phyloP scores from a whole-genome alignment of 371 early-diverging fungal species.

The Syncephalastrum racemosum region DNA sequence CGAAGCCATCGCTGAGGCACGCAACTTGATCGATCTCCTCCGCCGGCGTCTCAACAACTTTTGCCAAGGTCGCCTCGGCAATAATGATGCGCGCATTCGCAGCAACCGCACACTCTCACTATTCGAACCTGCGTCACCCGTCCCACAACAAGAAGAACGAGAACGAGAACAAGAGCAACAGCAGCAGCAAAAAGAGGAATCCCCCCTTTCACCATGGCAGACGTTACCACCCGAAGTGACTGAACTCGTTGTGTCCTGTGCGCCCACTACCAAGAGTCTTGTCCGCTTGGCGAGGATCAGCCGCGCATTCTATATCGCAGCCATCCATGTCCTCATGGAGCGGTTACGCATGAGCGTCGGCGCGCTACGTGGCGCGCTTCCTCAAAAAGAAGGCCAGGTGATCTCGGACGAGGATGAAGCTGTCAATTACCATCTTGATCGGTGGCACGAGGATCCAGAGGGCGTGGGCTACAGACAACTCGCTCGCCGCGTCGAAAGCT shows the following conservation, averaged over 20 bases:
- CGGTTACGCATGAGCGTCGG: conserved; percentile 17
- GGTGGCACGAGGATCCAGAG: conserved; percentile 18
- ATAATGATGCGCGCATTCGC: too few relatives aligned
- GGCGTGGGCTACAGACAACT: conserved; percentile 26
- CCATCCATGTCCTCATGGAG: conserved; percentile 24
- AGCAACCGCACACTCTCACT: too few relatives aligned
- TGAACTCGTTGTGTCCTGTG: conserved; percentile 25
- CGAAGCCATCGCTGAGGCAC: conserved; percentile 14
- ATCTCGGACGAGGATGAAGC: conserved; percentile 15
- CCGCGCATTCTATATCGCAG: conserved; percentile 29
- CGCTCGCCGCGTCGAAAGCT: conserved; percentile 7
- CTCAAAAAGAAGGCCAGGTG: conserved; percentile 13
- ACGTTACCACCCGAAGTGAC: conserved; percentile 33
- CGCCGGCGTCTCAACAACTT: conserved; percentile 2
- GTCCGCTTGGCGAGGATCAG: conserved; percentile 22
- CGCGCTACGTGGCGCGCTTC: conserved; percentile 18
- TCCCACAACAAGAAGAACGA: background rate
- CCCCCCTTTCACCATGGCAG: too few relatives aligned
- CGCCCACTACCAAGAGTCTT: conserved; percentile 15
- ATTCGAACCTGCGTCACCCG: too few relatives aligned
- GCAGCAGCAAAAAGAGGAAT: background rate
- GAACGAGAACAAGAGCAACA: conserved; percentile 7
- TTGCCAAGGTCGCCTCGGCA: too few relatives aligned
- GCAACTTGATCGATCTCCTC: conserved; percentile 20
- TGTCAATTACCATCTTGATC: conserved; percentile 17